Evolutionary conservation across 1,139 yeast genomes (phyloP), one percentile per base, ranked within the genome.

Genomic region (Scheffersomyces lignicola): DNA sequence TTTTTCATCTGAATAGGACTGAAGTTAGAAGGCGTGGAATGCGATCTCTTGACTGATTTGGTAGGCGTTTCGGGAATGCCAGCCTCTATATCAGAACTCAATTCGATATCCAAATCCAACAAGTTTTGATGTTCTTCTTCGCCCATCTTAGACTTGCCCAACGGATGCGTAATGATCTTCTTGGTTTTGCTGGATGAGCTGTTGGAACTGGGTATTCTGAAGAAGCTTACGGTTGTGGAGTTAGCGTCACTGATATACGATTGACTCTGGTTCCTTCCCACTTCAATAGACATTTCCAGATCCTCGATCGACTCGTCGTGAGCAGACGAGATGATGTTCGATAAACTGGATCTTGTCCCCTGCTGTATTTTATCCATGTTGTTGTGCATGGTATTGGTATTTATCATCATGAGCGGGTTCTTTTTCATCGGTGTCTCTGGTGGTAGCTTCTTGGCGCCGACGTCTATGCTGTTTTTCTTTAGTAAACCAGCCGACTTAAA

Each of bases 341-440:
- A 45, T 21, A 52, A 44, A 24, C 38, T 32, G 11, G 44, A 34
- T 27, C 11, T 25, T 25, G 14, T 31, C 29, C 10, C 29, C 26
- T n/a, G n/a, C n/a, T n/a, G n/a, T n/a, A n/a, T n/a, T n/a, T n/a
- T n/a, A n/a, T n/a, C n/a, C n/a, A n/a, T n/a, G n/a, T n/a, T 20
- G n/a, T 7, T 24, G n/a, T 14, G 7, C 7, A 15, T 15, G 18
- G 45, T 51, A 38, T 58, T 58, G 10, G 60, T 54, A 35, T 57
- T 60, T 35, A 66, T 47, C 37, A 67, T 42, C 58, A 61, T 60
- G 40, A 63, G 36, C 62, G 88, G 74, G 40, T 69, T 71, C 49
- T 74, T 76, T 52, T 86, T 87, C 51, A 88, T 83, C 0, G 95
- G 95, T 0, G 95, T 87, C 46, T 87, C 95, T 0, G 96, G 96